phyloP scores from a whole-genome alignment of 108 stramenopile genomes.

The Bacterosira constricta region DNA sequence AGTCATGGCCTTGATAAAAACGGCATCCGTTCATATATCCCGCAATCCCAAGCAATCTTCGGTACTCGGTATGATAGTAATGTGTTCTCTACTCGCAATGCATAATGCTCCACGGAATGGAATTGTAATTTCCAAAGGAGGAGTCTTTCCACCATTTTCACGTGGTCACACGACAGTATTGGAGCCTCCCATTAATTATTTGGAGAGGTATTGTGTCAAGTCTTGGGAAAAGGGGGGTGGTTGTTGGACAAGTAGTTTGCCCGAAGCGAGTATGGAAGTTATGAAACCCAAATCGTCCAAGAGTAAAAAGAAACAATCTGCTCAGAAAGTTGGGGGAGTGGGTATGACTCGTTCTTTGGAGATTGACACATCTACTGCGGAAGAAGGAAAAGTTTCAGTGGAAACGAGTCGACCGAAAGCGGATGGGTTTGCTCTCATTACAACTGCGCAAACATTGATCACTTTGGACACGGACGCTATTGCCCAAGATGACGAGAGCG shows the following conservation, averaged over 20 bases:
- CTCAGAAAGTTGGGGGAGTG: slow-evolving; percentile 42
- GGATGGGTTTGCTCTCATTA: slow-evolving; percentile 31
- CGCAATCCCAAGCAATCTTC: slow-evolving; percentile 61
- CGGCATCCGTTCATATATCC: slow-evolving; percentile 37
- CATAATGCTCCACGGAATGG: slow-evolving; percentile 70
- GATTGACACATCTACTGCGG: slow-evolving; percentile 25
- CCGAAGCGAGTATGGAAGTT: not conserved
- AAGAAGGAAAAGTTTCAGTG: slow-evolving; percentile 19
- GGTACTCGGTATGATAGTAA: slow-evolving; percentile 18
- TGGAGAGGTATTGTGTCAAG: slow-evolving; percentile 27
- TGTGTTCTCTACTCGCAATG: slow-evolving; percentile 38
- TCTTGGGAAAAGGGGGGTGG: slow-evolving; percentile 10
- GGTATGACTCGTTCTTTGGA: slow-evolving; percentile 51
- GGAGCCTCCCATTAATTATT: slow-evolving; percentile 46
- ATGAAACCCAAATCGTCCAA: slow-evolving; percentile 18
- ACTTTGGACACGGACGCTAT: not conserved
- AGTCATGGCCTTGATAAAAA: slow-evolving; percentile 40
- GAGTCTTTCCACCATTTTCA: slow-evolving; percentile 41
- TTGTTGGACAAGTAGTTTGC: slow-evolving; percentile 34
- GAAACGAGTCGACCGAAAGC: slow-evolving; percentile 16
- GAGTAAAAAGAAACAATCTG: slow-evolving; percentile 14
- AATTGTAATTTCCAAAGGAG: slow-evolving; percentile 56
- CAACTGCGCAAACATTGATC: slow-evolving; percentile 27
- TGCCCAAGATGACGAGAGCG: slow-evolving; percentile 20
- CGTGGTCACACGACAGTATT: slow-evolving; percentile 63